These are phyloP conservation scores for Fraxinus pennsylvanica DNA, from an alignment of 257 asterid species.

Conservation along the genomic window DNA sequence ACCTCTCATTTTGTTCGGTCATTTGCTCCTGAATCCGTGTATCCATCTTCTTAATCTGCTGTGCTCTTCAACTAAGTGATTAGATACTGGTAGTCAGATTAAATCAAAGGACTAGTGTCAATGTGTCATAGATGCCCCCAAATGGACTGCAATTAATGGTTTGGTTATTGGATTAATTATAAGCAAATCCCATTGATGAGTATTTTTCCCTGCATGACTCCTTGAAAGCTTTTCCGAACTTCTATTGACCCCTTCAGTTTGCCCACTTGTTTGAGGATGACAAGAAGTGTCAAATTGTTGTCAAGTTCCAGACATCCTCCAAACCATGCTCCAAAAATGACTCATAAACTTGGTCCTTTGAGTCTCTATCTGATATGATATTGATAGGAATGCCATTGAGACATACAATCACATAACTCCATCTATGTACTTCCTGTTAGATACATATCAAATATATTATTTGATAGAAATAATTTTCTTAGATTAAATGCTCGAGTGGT, in stretches of 20 bases:
- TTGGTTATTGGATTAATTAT: background rate
- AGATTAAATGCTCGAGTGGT: too few relatives aligned
- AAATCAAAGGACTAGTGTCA: background rate
- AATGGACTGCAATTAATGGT: background rate
- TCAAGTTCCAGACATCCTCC: background rate
- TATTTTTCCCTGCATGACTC: background rate
- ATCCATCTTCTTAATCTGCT: background rate
- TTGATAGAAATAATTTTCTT: too few relatives aligned
- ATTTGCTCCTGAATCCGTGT: background rate
- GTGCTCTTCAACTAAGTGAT: background rate
- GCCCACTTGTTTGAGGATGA: background rate
- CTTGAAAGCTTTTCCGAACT: background rate
- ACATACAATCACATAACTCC: background rate
- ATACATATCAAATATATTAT: too few relatives aligned
- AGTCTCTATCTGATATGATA: background rate
- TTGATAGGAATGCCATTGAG: background rate
- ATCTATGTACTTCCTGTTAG: background rate
- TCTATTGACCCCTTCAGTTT: background rate
- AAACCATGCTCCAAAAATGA: background rate
- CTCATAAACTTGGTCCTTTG: background rate
- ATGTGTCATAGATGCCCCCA: background rate
- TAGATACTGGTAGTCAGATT: background rate
- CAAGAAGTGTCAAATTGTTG: background rate
- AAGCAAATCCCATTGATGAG: background rate
- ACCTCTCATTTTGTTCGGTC: background rate